Evolutionary conservation across 371 early-diverging fungal genomes (phyloP).

Genomic region (Mortierella sp.): DNA sequence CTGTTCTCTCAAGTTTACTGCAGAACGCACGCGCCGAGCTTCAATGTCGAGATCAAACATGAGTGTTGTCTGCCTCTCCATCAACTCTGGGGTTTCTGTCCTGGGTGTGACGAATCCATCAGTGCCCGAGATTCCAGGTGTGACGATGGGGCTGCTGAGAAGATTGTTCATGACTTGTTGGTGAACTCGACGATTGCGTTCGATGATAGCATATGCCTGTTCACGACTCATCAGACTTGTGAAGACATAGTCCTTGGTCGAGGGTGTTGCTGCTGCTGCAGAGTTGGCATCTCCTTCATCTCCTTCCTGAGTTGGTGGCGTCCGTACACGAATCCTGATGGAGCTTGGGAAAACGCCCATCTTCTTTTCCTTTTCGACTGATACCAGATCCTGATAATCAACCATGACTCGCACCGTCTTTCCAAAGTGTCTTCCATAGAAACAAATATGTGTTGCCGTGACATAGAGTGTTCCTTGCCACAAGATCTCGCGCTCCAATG

Average conservation of each 20-base stretch:
- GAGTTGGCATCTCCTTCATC: background rate
- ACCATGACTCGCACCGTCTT: slow-evolving; percentile 57
- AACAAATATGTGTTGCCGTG: slow-evolving; percentile 57
- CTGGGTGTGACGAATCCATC: slow-evolving; percentile 10
- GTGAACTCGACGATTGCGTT: slow-evolving; percentile 24
- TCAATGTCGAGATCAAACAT: slow-evolving; percentile 6
- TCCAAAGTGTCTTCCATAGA: slow-evolving; percentile 64
- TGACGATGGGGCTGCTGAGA: background rate
- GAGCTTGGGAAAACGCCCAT: slow-evolving; percentile 70
- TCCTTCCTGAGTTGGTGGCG: background rate
- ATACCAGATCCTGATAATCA: slow-evolving; percentile 54
- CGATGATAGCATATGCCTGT: slow-evolving; percentile 38
- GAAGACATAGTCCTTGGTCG: slow-evolving; percentile 43
- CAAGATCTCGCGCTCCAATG: slow-evolving; percentile 64
- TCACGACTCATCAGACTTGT: slow-evolving; percentile 51
- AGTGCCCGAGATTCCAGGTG: too few species aligned
- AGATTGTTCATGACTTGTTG: slow-evolving; percentile 12
- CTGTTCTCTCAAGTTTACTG: slow-evolving; percentile 6
- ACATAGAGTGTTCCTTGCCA: slow-evolving; percentile 67
- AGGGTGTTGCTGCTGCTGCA: background rate
- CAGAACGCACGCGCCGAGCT: background rate
- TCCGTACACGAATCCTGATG: slow-evolving; percentile 17
- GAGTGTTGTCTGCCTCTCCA: slow-evolving; percentile 4
- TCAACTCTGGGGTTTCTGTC: slow-evolving; percentile 2
- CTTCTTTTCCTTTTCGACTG: slow-evolving; percentile 62